A percentile compares a stretch with the other conserved stretches of the same genome.
These are phyloP conservation scores for Hypoxylon sp. DNA, from an alignment of 2,329 filamentous ascomycete genomes.

Conservation along the genomic window DNA sequence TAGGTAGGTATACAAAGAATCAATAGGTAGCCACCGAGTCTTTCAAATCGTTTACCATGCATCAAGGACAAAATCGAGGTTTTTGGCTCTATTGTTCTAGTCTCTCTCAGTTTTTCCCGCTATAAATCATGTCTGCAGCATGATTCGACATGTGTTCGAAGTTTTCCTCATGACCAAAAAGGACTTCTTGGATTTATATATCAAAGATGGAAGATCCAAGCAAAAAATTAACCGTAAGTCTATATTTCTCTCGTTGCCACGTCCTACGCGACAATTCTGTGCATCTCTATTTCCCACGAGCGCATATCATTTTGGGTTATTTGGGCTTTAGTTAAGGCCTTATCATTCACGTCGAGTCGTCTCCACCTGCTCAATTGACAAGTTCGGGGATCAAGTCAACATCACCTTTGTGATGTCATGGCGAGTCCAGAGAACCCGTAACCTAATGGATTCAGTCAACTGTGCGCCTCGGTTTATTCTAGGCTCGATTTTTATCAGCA, in stretches of 20 bases:
- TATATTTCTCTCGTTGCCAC: not conserved
- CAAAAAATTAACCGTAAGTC: conserved; percentile 46
- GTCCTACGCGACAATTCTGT: not conserved
- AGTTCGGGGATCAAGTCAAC: not conserved
- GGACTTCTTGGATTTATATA: conserved; percentile 1
- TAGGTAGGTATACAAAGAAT: conserved; percentile 2
- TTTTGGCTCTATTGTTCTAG: conserved; percentile 30
- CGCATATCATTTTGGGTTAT: not conserved
- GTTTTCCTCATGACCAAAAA: conserved; percentile 1
- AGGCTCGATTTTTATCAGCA: not conserved
- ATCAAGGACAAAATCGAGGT: conserved; percentile 21
- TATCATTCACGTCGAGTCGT: conserved; percentile 2
- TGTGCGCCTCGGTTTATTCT: not conserved
- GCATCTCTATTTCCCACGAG: not conserved
- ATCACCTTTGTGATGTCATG: not conserved
- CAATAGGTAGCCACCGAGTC: not conserved
- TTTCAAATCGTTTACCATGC: conserved; percentile 18
- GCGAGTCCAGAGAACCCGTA: not conserved
- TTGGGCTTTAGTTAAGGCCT: not conserved
- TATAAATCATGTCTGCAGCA: conserved; percentile 4
- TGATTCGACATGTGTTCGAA: conserved; percentile 14
- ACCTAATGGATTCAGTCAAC: not conserved
- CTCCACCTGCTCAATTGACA: not conserved
- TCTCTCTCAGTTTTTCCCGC: conserved; percentile 34
- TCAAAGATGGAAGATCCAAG: conserved; percentile 43